Evolutionary conservation across 106 monocot species (phyloP), one percentile per base, ranked within the genome.

Genomic region (Dendrobium chrysotoxum): DNA sequence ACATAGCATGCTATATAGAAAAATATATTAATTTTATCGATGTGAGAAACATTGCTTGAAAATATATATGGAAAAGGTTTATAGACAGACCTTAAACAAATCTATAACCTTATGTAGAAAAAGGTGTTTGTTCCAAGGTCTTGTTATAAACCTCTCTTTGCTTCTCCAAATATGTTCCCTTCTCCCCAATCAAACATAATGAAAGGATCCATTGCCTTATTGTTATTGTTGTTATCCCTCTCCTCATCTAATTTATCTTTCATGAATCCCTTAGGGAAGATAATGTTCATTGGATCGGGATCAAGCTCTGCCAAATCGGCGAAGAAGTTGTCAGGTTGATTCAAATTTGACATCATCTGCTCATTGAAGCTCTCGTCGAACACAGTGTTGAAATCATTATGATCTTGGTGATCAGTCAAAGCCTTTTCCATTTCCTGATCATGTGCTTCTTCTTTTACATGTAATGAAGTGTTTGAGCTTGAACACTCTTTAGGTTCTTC

Each of bases 121-220:
- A 65, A 65, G 64, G n/a, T 65, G 64, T 26, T 65, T 65, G 64
- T 65, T 65, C 64, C 64, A 70, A 35, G 70, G 35, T 70, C 70
- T 35, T 35, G 28, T 35, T 70, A 70, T 70, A 70, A 28, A 35
- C 70, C 70, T 70, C 35, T 70, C 35, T 35, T 70, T 13, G 1
- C 35, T 74, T 74, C 41, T 23, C 40, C 41, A 71, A 71, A 71
- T 16, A 4, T 16, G 16, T 71, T 35, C 21, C 40, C 7, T 40
- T n/a, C 74, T 21, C 40, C 74, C 74, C 74, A 83, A 79, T 74
- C 87, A 88, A 94, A 83, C 54, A 94, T 79, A 77, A 70, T 74
- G 83, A 89, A 90, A 41, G 84, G 85, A 79, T 91, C 31, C 70
- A 35, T 16, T 2, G 70, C 70, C 35, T 70, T 70, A 15, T 4